Base-by-base conservation (phyloP, 2,329 filamentous ascomycete species). In the Pestalotiopsis sp. region DNA sequence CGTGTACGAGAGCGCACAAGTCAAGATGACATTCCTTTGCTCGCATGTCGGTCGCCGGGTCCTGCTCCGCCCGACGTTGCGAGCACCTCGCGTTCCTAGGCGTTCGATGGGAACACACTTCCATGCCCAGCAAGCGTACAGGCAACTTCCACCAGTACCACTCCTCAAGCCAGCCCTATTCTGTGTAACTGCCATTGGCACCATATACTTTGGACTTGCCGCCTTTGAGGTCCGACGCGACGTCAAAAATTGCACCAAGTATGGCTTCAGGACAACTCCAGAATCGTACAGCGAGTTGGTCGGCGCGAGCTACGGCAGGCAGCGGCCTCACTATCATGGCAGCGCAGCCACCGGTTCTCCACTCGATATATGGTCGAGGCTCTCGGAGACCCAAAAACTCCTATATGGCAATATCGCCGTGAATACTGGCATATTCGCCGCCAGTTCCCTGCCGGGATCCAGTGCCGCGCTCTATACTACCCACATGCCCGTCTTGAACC, bases 121-220 rank as follows among this genome's bases (percentile, higher is more conserved):
- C 14, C 11, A 35, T 22, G 30, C 26, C 38, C 14, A 39, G 9
- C 22, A 56, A 4, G 13, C 7, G 20, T 48, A 13, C 13, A 5
- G 4, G 40, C 26, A 24, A 26, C 20, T 69, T 5, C 67, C 67
- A 17, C 68, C 57, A 14, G 70, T 75, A 26, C 75, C 69, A 35
- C 44, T 76, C 22, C 65, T 74, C 10, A 61, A 70, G 11, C 75
- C 75, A 22, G 56, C 68, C 5, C 14, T 75, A 7, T 75, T 73
- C 74, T 72, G 71, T 66, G 7, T 76, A 13, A 68, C 68, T 7
- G 70, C 70, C 22, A 69, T 70, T 6, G 66, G 70, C 59, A 66
- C 69, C 66, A 74, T 76, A 62, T 74, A 74, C 39, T 35, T 76
- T 2, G 73, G 71, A 22, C 73, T 70, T 52, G 75, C 75, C 3